phyloP scores from a whole-genome alignment of 805 yeast species.

The Sungouiozyma ichnusensis region DNA sequence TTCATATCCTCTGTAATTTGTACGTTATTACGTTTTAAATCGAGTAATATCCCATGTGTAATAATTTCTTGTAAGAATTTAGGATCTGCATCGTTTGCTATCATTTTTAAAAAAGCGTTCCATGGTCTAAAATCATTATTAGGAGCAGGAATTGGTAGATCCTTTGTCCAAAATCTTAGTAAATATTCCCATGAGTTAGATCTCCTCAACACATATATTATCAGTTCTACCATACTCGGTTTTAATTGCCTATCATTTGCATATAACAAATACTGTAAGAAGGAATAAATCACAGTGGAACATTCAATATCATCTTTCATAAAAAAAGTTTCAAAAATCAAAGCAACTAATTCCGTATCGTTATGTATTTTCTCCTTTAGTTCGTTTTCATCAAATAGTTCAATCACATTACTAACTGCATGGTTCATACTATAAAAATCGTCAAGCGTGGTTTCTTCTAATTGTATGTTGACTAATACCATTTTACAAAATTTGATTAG shows the following conservation, averaged over 20 bases:
- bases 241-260: slow-evolving; percentile 4
- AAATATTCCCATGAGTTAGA: slow-evolving; percentile 15
- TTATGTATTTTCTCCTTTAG: slow-evolving; percentile 4
- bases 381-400: slow-evolving; percentile 6
- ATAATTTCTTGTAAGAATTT: slow-evolving; percentile 10
- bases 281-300: slow-evolving; percentile 11
- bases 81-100: slow-evolving; percentile 12
- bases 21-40: slow-evolving; percentile 18
- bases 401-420: slow-evolving; percentile 6
- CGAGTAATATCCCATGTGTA: slow-evolving; percentile 17
- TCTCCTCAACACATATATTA: slow-evolving; percentile 14
- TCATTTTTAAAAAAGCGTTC: slow-evolving; percentile 12
- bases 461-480: not conserved
- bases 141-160: slow-evolving; percentile 5
- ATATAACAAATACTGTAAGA: slow-evolving; percentile 10
- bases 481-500: slow-evolving; percentile 12
- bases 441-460: not conserved
- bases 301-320: slow-evolving; percentile 7
- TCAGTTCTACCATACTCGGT: slow-evolving; percentile 7
- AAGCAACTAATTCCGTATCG: slow-evolving; percentile 12
- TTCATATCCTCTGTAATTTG: slow-evolving; percentile 11
- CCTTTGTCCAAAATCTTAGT: slow-evolving; percentile 19
- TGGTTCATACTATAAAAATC: slow-evolving; percentile 5
- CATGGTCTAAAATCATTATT: slow-evolving; percentile 21
- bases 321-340: slow-evolving; percentile 14